Evolutionary conservation across 805 yeast genomes (phyloP).

Genomic region (Wickerhamiella cacticola): DNA sequence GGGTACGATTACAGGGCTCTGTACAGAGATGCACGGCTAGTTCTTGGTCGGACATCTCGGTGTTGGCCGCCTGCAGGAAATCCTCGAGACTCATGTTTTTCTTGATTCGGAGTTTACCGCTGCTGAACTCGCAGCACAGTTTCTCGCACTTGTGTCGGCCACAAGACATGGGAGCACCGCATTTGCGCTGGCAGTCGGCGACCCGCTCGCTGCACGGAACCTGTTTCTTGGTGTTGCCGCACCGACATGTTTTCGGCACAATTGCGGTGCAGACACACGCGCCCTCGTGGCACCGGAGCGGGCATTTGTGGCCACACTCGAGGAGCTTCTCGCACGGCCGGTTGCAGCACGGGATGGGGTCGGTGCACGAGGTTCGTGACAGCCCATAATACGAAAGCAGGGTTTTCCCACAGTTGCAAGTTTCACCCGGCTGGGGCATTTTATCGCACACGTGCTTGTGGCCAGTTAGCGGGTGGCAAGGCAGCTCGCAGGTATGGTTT

Average conservation of each 20-base stretch:
- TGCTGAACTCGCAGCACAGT: conserved; percentile 14
- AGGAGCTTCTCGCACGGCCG: conserved; percentile 14
- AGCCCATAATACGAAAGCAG: neutral
- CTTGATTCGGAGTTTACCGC: conserved; percentile 1
- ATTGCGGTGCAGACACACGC: conserved; percentile 12
- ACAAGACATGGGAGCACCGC: conserved; percentile 14
- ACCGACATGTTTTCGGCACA: conserved; percentile 9
- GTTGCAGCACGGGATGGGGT: conserved; percentile 15
- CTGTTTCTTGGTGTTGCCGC: conserved; percentile 3
- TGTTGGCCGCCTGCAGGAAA: conserved; percentile 2
- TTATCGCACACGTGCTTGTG: conserved; percentile 15
- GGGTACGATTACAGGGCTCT: conserved; percentile 21
- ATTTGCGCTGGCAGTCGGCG: conserved; percentile 11
- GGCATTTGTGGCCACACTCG: conserved; percentile 16
- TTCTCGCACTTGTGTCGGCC: conserved; percentile 15
- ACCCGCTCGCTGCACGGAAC: conserved; percentile 9
- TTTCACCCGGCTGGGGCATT: conserved; percentile 16
- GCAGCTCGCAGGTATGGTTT: conserved; percentile 38
- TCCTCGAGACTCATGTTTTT: conserved; percentile 10
- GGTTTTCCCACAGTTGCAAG: conserved; percentile 21
- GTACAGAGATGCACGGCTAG: conserved; percentile 25
- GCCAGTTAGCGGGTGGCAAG: conserved; percentile 35
- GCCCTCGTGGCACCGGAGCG: conserved; percentile 14
- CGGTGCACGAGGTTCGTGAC: conserved; percentile 14
- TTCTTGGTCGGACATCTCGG: conserved; percentile 14